Conservation (phyloP, 306 rosid genomes). For the Cicer pinnatifidum region DNA sequence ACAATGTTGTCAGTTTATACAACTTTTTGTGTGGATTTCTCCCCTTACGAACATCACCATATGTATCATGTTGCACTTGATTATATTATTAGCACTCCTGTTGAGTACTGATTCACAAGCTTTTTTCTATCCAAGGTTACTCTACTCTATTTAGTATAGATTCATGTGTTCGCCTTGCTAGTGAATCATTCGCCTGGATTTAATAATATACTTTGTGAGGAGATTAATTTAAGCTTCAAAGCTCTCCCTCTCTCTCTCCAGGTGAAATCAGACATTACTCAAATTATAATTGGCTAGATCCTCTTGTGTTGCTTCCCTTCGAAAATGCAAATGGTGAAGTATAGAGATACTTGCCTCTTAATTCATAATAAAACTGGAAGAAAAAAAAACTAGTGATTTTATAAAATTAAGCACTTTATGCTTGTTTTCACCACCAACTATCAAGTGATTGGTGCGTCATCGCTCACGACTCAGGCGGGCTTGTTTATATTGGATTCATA, state of each 20-base stretch:
- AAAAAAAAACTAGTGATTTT: too few relatives aligned
- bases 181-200: slow-evolving; percentile 39
- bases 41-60: background rate
- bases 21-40: slow-evolving; percentile 34
- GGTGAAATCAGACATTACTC: too few relatives aligned
- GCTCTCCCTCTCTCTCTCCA: background rate
- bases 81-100: slow-evolving; percentile 28
- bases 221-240: slow-evolving; percentile 26
- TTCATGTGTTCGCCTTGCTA: slow-evolving; percentile 38
- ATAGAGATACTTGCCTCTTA: too few relatives aligned
- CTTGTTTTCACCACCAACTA: too few relatives aligned
- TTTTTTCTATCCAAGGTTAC: slow-evolving; percentile 37
- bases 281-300: too few relatives aligned
- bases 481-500: too few relatives aligned
- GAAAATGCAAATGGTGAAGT: too few relatives aligned
- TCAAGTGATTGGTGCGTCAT: too few relatives aligned
- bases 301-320: too few relatives aligned
- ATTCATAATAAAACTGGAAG: too few relatives aligned
- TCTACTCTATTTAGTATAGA: slow-evolving; percentile 36
- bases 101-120: slow-evolving; percentile 40
- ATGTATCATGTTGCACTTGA: slow-evolving; percentile 44
- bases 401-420: too few relatives aligned
- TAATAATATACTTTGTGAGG: slow-evolving; percentile 17
- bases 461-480: too few relatives aligned
- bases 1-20: slow-evolving; percentile 37